A percentile compares a stretch with the other conserved stretches of the same genome.
Evolutionary conservation across 2,329 filamentous ascomycete species (phyloP).

Genomic region (Penicillium sp.): DNA sequence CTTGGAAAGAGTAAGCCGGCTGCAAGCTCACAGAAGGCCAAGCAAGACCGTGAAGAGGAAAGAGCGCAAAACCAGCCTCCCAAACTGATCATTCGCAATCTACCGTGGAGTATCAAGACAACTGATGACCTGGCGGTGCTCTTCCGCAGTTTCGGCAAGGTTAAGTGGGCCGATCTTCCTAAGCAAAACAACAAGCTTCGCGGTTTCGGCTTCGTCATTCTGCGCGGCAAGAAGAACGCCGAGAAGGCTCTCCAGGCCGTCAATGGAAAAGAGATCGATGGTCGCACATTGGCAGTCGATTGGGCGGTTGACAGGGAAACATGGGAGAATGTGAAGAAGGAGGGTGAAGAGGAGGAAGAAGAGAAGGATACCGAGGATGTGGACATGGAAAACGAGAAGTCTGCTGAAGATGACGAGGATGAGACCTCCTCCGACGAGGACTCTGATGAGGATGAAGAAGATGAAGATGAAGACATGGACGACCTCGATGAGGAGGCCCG

Average conservation of each 20-base stretch:
- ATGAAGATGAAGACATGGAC: slow-evolving; percentile 50
- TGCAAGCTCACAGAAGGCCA: slow-evolving; percentile 39
- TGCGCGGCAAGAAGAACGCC: slow-evolving; percentile 87
- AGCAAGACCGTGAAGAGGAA: slow-evolving; percentile 59
- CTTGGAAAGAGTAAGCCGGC: slow-evolving; percentile 46
- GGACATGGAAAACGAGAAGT: slow-evolving; percentile 60
- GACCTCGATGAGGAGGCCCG: slow-evolving; percentile 46
- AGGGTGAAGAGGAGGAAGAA: slow-evolving; percentile 33
- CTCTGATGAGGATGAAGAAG: slow-evolving; percentile 32
- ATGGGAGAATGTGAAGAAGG: slow-evolving; percentile 71
- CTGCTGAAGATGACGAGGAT: slow-evolving; percentile 48
- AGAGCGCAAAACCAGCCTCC: slow-evolving; percentile 65
- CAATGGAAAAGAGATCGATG: slow-evolving; percentile 90
- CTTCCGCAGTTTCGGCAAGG: slow-evolving; percentile 87
- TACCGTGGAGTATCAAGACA: slow-evolving; percentile 94
- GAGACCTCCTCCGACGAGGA: slow-evolving; percentile 45
- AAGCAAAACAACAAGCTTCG: slow-evolving; percentile 72
- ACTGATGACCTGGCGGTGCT: slow-evolving; percentile 77
- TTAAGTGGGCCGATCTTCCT: slow-evolving; percentile 85
- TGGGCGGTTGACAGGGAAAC: slow-evolving; percentile 93
- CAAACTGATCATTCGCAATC: slow-evolving; percentile 85
- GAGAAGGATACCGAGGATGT: slow-evolving; percentile 46
- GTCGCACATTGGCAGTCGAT: slow-evolving; percentile 86
- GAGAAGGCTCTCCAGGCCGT: slow-evolving; percentile 82
- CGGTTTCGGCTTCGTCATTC: slow-evolving; percentile 90